Conservation (phyloP, 2,329 filamentous ascomycete genomes). For the Alternaria burnsii region DNA sequence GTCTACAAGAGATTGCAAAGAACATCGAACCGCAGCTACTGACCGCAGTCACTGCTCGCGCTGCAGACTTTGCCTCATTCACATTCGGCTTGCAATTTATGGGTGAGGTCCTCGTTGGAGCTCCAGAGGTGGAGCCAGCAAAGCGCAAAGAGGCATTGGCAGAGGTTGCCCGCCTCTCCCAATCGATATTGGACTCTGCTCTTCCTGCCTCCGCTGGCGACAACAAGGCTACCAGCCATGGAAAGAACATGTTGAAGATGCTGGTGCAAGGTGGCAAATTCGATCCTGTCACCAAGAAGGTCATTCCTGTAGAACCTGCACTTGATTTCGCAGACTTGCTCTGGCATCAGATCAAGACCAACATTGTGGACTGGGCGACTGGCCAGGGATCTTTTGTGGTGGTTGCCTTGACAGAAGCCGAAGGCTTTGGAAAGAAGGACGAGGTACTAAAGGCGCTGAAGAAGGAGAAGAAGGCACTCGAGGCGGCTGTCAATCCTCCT, state of each 20-base stretch:
- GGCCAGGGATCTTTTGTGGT: constrained; percentile 87
- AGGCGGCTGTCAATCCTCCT: constrained; percentile 69
- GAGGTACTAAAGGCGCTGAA: constrained; percentile 75
- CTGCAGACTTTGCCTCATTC: constrained; percentile 73
- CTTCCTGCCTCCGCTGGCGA: constrained; percentile 40
- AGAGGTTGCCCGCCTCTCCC: constrained; percentile 64
- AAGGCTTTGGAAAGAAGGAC: constrained; percentile 70
- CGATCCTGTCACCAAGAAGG: constrained; percentile 73
- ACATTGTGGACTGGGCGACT: constrained; percentile 83
- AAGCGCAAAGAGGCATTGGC: constrained; percentile 66
- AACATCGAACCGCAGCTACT: constrained; percentile 79
- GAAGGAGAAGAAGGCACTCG: constrained; percentile 75
- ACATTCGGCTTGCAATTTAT: constrained; percentile 90
- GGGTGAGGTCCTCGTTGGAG: constrained; percentile 79
- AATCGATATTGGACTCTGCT: constrained; percentile 45
- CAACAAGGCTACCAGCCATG: constrained; percentile 62
- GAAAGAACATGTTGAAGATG: constrained; percentile 89
- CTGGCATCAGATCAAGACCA: constrained; percentile 80
- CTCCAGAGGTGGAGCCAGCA: constrained; percentile 74
- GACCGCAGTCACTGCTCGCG: constrained; percentile 72
- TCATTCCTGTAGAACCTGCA: constrained; percentile 76
- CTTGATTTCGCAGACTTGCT: constrained; percentile 82
- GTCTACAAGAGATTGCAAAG: constrained; percentile 78
- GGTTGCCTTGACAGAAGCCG: constrained; percentile 78
- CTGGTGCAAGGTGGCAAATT: constrained; percentile 90